phyloP scores from a whole-genome alignment of 805 yeast genomes.

The Ogataea pini region DNA sequence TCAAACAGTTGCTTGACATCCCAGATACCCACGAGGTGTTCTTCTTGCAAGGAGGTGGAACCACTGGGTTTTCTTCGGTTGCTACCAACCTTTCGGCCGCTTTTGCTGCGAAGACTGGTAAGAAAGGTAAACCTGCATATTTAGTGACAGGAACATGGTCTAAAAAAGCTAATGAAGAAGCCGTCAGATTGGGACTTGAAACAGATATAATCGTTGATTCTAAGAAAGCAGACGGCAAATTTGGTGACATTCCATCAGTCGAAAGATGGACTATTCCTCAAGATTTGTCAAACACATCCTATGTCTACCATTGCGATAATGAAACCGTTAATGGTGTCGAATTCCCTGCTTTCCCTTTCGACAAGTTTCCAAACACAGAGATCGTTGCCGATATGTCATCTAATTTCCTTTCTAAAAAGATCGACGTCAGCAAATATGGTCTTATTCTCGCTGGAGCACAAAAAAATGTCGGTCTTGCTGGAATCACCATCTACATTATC shows the following conservation, averaged over 20 bases:
- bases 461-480: constrained; percentile 96
- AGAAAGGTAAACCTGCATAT: constrained; percentile 80
- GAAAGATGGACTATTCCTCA: constrained; percentile 61
- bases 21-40: constrained; percentile 95
- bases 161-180: constrained; percentile 83
- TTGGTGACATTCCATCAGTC: constrained; percentile 64
- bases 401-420: constrained; percentile 75
- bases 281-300: constrained; percentile 71
- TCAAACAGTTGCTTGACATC: constrained; percentile 63
- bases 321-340: constrained; percentile 97
- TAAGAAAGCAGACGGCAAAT: constrained; percentile 57
- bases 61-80: constrained; percentile 89
- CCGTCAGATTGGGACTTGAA: constrained; percentile 76
- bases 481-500: constrained; percentile 87
- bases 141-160: constrained; percentile 95
- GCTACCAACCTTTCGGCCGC: constrained; percentile 81
- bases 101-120: constrained; percentile 63
- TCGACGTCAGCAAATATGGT: constrained; percentile 85
- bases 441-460: constrained; percentile 97
- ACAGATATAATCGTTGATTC: constrained; percentile 69
- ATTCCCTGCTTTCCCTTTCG: constrained; percentile 52
- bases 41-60: constrained; percentile 98
- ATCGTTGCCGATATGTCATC: constrained; percentile 95
- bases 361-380: constrained; percentile 67
- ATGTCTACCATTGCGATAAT: constrained; percentile 89